Evolutionary conservation across 108 stramenopile genomes (phyloP).

Genomic region (Schizochytrium sp.): DNA sequence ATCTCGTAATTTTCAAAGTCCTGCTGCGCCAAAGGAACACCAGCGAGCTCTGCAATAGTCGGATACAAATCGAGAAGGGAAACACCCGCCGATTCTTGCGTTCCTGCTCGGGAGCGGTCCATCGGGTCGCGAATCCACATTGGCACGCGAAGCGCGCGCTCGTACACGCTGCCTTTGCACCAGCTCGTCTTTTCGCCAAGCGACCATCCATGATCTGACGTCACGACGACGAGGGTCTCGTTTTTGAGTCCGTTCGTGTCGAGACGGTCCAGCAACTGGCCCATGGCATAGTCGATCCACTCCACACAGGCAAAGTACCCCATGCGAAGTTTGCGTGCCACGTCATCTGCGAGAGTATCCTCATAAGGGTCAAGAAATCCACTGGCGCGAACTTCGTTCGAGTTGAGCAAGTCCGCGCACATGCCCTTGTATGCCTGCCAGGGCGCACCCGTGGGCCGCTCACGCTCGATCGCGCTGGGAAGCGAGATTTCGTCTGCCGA

Average conservation of each 20-base stretch:
- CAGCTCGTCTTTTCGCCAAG: slow-evolving; percentile 5
- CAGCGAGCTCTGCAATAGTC: background rate
- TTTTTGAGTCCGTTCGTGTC: background rate
- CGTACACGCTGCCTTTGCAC: background rate
- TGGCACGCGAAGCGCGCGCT: background rate
- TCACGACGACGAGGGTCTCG: slow-evolving; percentile 8
- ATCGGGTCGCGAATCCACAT: slow-evolving; percentile 3
- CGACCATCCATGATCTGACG: background rate
- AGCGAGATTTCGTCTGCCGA: background rate
- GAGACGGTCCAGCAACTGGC: background rate
- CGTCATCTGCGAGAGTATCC: background rate
- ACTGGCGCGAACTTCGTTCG: background rate
- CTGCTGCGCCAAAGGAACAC: background rate
- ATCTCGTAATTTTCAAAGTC: background rate
- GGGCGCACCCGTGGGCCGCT: background rate
- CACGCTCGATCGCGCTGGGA: background rate
- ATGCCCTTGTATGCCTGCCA: background rate
- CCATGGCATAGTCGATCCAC: background rate
- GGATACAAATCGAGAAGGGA: background rate
- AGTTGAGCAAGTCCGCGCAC: background rate
- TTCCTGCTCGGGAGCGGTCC: background rate
- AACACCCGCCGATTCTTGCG: background rate
- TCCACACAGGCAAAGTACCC: slow-evolving; percentile 9
- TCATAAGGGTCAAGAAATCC: background rate
- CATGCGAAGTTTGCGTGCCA: background rate